A percentile compares a stretch with the other conserved stretches of the same genome.
Evolutionary conservation across 805 yeast genomes (phyloP).

Genomic region (Spathaspora boniae): DNA sequence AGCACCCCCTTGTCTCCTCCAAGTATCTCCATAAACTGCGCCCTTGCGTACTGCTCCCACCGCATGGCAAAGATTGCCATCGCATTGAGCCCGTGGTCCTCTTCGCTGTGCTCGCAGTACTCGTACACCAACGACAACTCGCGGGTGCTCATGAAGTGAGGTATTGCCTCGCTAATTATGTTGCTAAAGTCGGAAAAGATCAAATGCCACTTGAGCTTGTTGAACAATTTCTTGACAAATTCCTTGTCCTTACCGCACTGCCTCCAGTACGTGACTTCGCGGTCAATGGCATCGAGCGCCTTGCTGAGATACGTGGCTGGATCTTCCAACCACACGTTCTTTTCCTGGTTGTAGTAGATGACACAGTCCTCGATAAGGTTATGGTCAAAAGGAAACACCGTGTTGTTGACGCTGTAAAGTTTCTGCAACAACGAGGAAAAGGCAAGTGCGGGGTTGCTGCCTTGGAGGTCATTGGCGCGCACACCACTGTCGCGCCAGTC

Average conservation of each 20-base stretch:
- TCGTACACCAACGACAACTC: constrained; percentile 16
- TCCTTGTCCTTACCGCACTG: constrained; percentile 15
- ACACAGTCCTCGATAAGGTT: constrained; percentile 13
- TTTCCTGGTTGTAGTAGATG: constrained; percentile 14
- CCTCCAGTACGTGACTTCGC: constrained; percentile 19
- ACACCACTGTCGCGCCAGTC: no score
- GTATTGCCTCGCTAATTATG: constrained; percentile 18
- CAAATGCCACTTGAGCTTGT: constrained; percentile 26
- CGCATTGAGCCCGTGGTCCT: constrained; percentile 19
- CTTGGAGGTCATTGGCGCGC: no score
- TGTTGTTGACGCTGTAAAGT: no score
- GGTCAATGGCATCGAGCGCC: constrained; percentile 12
- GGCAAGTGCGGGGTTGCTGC: no score
- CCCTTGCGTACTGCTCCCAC: constrained; percentile 21
- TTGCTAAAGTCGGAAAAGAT: constrained; percentile 24
- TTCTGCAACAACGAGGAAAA: no score
- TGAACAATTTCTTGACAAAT: constrained; percentile 17
- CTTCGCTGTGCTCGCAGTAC: constrained; percentile 17
- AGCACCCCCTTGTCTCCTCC: constrained; percentile 5
- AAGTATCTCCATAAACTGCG: constrained; percentile 5
- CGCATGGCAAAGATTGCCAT: constrained; percentile 17
- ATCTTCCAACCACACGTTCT: constrained; percentile 15
- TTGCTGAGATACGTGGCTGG: constrained; percentile 14
- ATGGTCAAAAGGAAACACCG: constrained; percentile 9
- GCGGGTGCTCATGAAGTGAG: constrained; percentile 14